Conservation (phyloP, 78 protist genomes). For the Polysphondylium violaceum region DNA sequence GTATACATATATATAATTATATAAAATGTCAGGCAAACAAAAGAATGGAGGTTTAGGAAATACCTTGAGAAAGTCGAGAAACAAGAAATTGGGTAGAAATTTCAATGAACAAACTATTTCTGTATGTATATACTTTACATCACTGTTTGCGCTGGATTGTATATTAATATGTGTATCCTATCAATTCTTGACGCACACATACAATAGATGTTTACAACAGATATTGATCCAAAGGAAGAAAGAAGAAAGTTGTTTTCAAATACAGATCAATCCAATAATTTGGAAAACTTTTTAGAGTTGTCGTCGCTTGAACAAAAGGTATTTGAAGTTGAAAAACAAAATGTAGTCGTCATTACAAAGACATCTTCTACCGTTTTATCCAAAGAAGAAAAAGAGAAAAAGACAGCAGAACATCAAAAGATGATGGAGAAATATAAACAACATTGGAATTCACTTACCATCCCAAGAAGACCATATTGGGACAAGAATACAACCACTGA, state of each 20-base stretch:
- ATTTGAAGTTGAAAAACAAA: slow-evolving; percentile 81
- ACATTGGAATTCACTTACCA: slow-evolving; percentile 56
- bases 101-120: slow-evolving; percentile 68
- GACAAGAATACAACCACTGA: slow-evolving; percentile 67
- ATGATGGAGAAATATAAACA: slow-evolving; percentile 6
- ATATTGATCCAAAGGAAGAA: slow-evolving; percentile 79
- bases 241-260: slow-evolving; percentile 66
- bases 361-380: slow-evolving; percentile 53
- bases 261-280: slow-evolving; percentile 51
- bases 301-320: slow-evolving; percentile 74
- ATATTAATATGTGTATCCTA: not conserved
- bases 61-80: slow-evolving; percentile 47
- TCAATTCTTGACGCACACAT: not conserved
- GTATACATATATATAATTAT: too few relatives aligned
- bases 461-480: slow-evolving; percentile 95
- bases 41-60: slow-evolving; percentile 14
- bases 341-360: slow-evolving; percentile 66
- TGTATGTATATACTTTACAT: slow-evolving; percentile 4
- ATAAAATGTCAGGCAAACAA: too few relatives aligned
- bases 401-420: slow-evolving; percentile 32
- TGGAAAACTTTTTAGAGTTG: slow-evolving; percentile 54
- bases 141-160: not conserved
- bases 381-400: slow-evolving; percentile 53
- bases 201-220: slow-evolving; percentile 75
- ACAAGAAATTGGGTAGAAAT: slow-evolving; percentile 63